Evolutionary conservation across 2,329 filamentous ascomycete genomes (phyloP), one percentile per base, ranked within the genome.

Genomic region (Trichoderma atroviride): DNA sequence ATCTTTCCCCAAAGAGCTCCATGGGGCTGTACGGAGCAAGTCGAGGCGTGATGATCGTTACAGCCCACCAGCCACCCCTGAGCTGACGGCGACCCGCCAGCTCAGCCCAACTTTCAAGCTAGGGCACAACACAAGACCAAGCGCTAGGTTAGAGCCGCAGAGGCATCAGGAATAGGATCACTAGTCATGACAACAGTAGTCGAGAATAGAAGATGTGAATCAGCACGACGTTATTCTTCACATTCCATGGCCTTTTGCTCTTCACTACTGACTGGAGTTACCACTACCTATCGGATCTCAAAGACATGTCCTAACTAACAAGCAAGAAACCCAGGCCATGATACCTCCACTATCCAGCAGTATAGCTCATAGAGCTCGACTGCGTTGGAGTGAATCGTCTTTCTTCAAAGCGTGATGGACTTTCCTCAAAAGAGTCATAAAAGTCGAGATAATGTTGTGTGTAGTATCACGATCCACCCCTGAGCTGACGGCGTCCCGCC

Each of bases 31-130:
- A 43, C 40, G 2, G 19, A 43, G 6, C 19, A 19, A 58, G 35
- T 66, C 37, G 63, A 66, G 52, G 27, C 35, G 31, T 16, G 22
- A 13, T 13, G 47, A 24, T 50, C 57, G 37, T 14, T n/a, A 58
- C 61, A 56, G 50, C 53, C 62, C 40, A 43, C 40, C 19, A 19
- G 16, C 16, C 53, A 65, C 53, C 62, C 62, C 62, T 58, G 52
- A 40, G 52, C 62, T 66, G 62, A 57, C 62, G 47, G 62, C 24
- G 62, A 58, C 62, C 62, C 62, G 47, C 62, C 55, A 58, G 24
- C 35, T 24, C 62, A 66, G 53, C 62, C 62, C 33, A 58, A 66
- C 62, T n/a, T 33, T 13, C n/a, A 58, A 66, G 37, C 62, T 65
- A 52, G 35, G 52, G 62, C 37, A 40, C 10, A 19, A 19, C 19